Evolutionary conservation across 305 asterid genomes (phyloP), one percentile per base, ranked within the genome.

Genomic region (Rubia balearica): DNA sequence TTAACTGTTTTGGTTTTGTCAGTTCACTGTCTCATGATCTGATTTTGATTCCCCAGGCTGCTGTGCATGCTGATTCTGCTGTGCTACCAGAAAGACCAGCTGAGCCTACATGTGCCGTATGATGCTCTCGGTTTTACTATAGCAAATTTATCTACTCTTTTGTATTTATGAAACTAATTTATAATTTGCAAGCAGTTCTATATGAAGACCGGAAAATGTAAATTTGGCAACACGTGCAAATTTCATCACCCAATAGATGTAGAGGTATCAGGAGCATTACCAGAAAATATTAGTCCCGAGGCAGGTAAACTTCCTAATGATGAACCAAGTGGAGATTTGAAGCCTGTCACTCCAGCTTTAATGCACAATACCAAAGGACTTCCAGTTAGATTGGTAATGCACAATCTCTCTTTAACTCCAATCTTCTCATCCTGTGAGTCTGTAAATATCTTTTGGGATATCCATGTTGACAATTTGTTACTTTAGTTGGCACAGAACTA

Each of bases 161-260:
- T 36, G 8, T 61, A 41, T 65, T 75, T 55, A 65, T 67, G 49
- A 51, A 74, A 38, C 56, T 33, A 61, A 66, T 78, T 57, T 77
- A n/a, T 73, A 41, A 43, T 78, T 49, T 6, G 75, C 67, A 78
- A 24, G 24, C 1, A 24, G 24, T 24, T 24, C 86, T 93, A 89
- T 74, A 84, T 93, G 90, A 93, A 89, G 90, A 89, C 97, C 77
- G 98, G 98, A 70, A 79, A 67, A 56, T 93, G 97, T 81, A 90
- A 87, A 81, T 90, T 83, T 81, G 98, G 98, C 61, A 43, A 78
- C 22, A 83, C 95, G 75, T 93, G 97, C 88, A 93, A 85, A 85
- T 93, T 84, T 83, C 87, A 93, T 85, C 98, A 93, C 81, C 98
- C 98, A 71, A 90, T 83, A 85, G 96, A 78, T 75, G 82, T 88